Base-by-base conservation (phyloP, 345 rosid species). In the Lagerstroemia speciosa region DNA sequence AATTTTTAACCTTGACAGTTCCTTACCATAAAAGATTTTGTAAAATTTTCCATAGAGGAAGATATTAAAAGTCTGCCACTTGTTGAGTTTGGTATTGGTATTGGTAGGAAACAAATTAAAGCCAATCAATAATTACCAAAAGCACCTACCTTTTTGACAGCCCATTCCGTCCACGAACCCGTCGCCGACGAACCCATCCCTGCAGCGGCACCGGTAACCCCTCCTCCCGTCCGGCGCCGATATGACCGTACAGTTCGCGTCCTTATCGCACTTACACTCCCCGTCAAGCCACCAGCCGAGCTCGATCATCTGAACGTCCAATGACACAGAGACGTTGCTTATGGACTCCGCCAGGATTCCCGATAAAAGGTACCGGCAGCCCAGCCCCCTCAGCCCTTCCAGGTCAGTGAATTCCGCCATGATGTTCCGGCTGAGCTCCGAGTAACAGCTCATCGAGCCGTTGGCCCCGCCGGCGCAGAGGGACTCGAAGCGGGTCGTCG, bases 211-310 rank as follows among this genome's bases (percentile, higher is more conserved):
- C 3, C 83, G 80, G 69, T 62, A 77, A 24, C 87, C 90, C 7
- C 43, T 2, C 64, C 62, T 57, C n/a, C 74, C 67, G 10, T 46
- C 24, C 26, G 83, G 82, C 4, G 73, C 10, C 1, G 0, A 1
- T 24, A 88, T n/a, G 2, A 0, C 9, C 0, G n/a, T 9, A 71
- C 97, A 90, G 2, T 16, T 6, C 0, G 90, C 83, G 50, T 78
- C 67, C 7, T 58, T 22, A 11, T 87, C 77, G 78, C 92, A 90
- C n/a, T 15, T 16, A 71, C 94, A 87, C 2, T 37, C 20, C 6
- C 87, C 92, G n/a, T 71, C 62, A 32, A 86, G 67, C 97, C 93
- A 90, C 92, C 93, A 90, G 6, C 20, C 75, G 9, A 88, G 71
- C 81, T 81, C 81, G 40, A 85, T 63, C 67, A 68, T 72, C 76